Percentiles rank a stretch among this genome's conserved stretches.
Evolutionary conservation across 1,284 basidiomycete genomes (phyloP).

Genomic region (Tilletia horrida): DNA sequence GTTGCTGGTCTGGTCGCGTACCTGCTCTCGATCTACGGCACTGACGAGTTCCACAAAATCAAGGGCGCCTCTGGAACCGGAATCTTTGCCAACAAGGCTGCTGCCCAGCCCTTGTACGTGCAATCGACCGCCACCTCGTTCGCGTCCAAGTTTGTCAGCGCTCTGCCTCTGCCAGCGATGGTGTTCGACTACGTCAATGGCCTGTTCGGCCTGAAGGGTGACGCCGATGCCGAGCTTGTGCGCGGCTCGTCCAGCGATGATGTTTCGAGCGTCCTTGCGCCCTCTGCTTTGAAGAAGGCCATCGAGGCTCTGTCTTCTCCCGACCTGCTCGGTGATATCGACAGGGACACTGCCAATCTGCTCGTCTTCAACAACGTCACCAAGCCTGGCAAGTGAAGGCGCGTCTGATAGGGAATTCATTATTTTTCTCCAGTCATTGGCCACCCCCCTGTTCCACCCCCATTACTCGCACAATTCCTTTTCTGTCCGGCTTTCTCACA

Average conservation of each 20-base stretch:
- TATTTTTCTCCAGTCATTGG: too few relatives aligned
- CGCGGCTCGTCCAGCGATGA: conserved; percentile 39
- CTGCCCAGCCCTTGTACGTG: conserved; percentile 2
- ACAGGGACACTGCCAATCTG: conserved; percentile 48
- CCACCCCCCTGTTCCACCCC: too few relatives aligned
- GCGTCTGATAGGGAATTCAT: too few relatives aligned
- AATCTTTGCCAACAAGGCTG: neutral
- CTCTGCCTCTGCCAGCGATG: conserved; percentile 39
- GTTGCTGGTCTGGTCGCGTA: conserved; percentile 55
- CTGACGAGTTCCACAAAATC: conserved; percentile 40
- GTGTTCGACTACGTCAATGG: conserved; percentile 43
- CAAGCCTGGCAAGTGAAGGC: too few relatives aligned
- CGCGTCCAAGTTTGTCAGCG: conserved; percentile 45
- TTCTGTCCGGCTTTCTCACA: too few relatives aligned
- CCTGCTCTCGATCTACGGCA: conserved; percentile 65
- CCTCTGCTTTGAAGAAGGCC: conserved; percentile 71
- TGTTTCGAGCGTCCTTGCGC: conserved; percentile 59
- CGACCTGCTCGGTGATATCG: conserved; percentile 59
- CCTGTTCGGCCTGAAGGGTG: conserved; percentile 29
- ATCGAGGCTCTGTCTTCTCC: conserved; percentile 65
- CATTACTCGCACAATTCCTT: too few relatives aligned
- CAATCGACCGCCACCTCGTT: conserved; percentile 28
- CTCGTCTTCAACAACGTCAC: conserved; percentile 55
- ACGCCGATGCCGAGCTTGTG: conserved; percentile 30
- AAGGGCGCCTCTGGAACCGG: conserved; percentile 12